Conservation (phyloP, 108 stramenopile species). For the Skeletonema menzelii region DNA sequence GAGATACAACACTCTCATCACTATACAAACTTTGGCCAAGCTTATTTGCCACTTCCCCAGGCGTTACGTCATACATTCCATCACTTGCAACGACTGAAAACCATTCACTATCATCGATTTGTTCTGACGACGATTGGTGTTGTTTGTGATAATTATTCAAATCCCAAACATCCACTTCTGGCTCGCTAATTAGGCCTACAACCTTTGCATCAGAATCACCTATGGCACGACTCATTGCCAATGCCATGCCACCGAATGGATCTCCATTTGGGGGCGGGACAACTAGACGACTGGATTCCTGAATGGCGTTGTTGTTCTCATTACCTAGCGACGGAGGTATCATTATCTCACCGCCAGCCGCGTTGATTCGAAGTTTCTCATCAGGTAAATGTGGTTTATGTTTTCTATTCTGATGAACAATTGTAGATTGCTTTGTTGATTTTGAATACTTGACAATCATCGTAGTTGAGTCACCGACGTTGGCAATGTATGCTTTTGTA, state of each 20-base stretch:
- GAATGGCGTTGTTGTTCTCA: neutral
- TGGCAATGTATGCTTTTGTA: slow-evolving; percentile 67
- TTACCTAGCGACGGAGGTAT: slow-evolving; percentile 35
- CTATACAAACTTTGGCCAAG: slow-evolving; percentile 32
- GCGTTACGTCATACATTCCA: slow-evolving; percentile 62
- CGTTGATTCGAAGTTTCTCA: slow-evolving; percentile 64
- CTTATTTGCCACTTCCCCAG: slow-evolving; percentile 19
- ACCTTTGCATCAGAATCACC: slow-evolving; percentile 69
- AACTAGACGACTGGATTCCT: slow-evolving; percentile 49
- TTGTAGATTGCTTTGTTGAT: slow-evolving; percentile 47
- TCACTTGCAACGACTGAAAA: slow-evolving; percentile 79
- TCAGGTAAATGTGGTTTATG: slow-evolving; percentile 70
- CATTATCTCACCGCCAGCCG: slow-evolving; percentile 58
- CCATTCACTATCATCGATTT: slow-evolving; percentile 14
- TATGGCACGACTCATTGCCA: slow-evolving; percentile 80
- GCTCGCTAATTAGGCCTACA: slow-evolving; percentile 72
- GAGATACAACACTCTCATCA: neutral
- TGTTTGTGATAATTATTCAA: slow-evolving; percentile 27
- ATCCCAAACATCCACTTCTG: slow-evolving; percentile 60
- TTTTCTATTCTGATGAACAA: slow-evolving; percentile 39
- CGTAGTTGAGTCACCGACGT: slow-evolving; percentile 71
- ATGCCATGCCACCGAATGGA: slow-evolving; percentile 42
- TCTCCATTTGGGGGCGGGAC: slow-evolving; percentile 29
- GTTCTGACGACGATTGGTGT: slow-evolving; percentile 6
- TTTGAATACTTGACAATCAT: slow-evolving; percentile 45